Evolutionary conservation across 2,329 filamentous ascomycete genomes (phyloP), one percentile per base, ranked within the genome.

Genomic region (Pestalotiopsis sp.): DNA sequence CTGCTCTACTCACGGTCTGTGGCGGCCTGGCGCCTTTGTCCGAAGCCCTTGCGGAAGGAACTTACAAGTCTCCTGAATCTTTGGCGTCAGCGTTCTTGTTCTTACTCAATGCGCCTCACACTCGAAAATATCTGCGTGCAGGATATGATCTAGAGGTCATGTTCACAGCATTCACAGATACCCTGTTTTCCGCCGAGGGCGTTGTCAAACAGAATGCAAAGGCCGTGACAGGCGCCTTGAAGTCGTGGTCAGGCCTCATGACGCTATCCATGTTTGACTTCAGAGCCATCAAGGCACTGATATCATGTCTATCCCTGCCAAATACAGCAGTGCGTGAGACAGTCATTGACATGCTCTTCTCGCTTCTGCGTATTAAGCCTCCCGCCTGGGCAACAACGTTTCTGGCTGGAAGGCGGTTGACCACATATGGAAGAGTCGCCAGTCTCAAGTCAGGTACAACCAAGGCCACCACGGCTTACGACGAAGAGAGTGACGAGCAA

Each of bases 331-430:
- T 91, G 62, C 83, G 88, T 63, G 94, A 97, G 76, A 91, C 95
- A 0, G 90, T 98, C 20, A 86, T 99, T 70, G 96, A 99, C 78
- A 84, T 99, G 13, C 81, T 99, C 20, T 98, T 97, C 75, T 86
- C 86, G 0, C 78, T 91, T 2, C 81, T 99, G 65, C 90, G 95
- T 45, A 98, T 99, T 77, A 98, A 98, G 74, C 92, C 95, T 69
- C 90, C 96, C 58, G 91, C 94, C 9, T 99, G 96, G 96, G 97
- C 96, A 7, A 95, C 94, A 0, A 97, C 95, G 0, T 99, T 97
- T 78, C 87, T 99, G 61, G 96, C 97, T 45, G 97, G 96, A 7
- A 89, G 96, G 72, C 88, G 97, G 69, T 84, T 99, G 61, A 99
- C 97, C 0, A 99, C 96, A 0, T 99, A 99, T 78, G 95, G 95